Evolutionary conservation across 768 basidiomycete species (phyloP).

Genomic region (Naganishia onofrii): DNA sequence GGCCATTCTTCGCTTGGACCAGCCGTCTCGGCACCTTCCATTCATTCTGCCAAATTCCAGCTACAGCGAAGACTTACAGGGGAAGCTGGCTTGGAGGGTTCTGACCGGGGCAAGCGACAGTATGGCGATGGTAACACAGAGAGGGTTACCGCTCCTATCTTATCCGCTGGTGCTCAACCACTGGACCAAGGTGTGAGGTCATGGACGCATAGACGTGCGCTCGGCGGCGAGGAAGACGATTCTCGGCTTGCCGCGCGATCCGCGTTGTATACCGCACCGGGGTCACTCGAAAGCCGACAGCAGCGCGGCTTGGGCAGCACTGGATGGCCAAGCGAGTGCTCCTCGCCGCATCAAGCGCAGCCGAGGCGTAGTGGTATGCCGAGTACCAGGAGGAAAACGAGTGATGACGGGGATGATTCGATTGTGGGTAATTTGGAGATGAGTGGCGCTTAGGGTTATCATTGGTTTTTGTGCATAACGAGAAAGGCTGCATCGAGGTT

Average conservation of each 20-base stretch:
- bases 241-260: neutral
- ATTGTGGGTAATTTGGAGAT: conserved; percentile 29
- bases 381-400: conserved; percentile 1
- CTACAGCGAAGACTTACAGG: neutral
- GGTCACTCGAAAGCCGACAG: conserved; percentile 8
- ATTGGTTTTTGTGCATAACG: neutral
- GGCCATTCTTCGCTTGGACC: neutral
- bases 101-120: neutral
- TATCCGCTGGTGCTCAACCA: conserved; percentile 17
- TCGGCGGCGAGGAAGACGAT: neutral
- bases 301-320: neutral
- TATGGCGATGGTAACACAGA: neutral
- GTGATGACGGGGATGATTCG: conserved; percentile 27
- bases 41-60: neutral
- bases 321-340: neutral
- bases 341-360: neutral
- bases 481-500: neutral
- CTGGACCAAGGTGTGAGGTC: conserved; percentile 8
- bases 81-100: neutral
- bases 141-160: neutral
- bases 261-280: conserved; percentile 8
- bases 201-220: neutral
- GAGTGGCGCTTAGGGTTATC: neutral
- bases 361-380: neutral
- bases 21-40: neutral